Base-by-base conservation (phyloP, 225 moss, liverwort and hornwort genomes). In the Sphagnum contortum region DNA sequence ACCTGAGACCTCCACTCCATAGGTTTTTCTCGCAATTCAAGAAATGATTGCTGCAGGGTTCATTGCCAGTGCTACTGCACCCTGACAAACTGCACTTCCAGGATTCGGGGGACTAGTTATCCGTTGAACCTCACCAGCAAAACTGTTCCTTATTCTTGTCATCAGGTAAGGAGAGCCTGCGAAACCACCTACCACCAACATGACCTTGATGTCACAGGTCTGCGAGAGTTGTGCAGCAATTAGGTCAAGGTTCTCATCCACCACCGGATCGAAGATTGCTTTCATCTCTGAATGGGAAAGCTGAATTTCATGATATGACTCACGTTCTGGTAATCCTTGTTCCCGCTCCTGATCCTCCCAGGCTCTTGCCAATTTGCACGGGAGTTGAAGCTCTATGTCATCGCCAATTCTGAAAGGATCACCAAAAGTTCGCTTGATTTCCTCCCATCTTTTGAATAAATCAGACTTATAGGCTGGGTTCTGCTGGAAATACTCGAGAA, bases 181-280 rank as follows among this genome's bases (percentile, higher is more conserved):
- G 44, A 86, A 89, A 2, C 83, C 86, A 0, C 89, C 89, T 0
- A 89, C 89, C 4, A 77, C 58, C 57, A 86, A 70, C 2, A 89
- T 77, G 4, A 61, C 65, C 3, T 71, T 71, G 3, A 82, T 11
- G 2, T 44, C 29, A 3, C 11, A 11, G 2, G 73, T 54, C 57
- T 44, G 45, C 0, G 56, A 44, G 1, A 86, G 8, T 29, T 72
- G 72, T 4, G 53, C 62, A 0, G 64, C 50, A 4, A 89, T 86
- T 0, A 83, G 53, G 0, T 2, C 44, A 1, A 86, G 44, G 9
- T 76, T 74, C 0, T 79, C 49, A 0, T 74, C 65, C 4, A 83
- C 73, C 0, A 83, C 75, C 0, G 64, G 70, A 53, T 75, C 69
- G 4, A 84, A 82, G 0, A 71, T 57, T 5, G 5, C 29, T 5